Percentiles rank a stretch among this genome's conserved stretches.
These are phyloP conservation scores for Lactarius hatsudake DNA, from an alignment of 768 basidiomycete species.

Conservation along the genomic window DNA sequence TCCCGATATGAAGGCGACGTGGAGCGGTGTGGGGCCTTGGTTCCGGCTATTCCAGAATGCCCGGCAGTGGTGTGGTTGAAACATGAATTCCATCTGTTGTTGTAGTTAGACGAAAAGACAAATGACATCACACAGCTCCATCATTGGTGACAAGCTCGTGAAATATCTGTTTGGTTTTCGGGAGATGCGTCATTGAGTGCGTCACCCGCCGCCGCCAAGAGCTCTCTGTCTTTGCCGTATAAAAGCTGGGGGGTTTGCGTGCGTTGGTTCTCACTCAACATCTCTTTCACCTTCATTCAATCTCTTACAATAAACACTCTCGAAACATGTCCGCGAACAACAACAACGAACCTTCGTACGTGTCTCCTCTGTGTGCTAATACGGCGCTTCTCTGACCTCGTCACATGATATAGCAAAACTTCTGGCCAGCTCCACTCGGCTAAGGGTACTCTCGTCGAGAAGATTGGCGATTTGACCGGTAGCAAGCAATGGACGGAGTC, in stretches of 20 bases:
- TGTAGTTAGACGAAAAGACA: not conserved
- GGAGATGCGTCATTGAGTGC: constrained; percentile 18
- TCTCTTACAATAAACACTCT: not conserved
- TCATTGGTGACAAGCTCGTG: not conserved
- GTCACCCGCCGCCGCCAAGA: not conserved
- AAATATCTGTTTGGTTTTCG: not conserved
- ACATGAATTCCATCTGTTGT: not conserved
- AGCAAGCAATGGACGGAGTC: constrained; percentile 41
- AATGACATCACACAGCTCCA: constrained; percentile 19
- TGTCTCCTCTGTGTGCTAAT: not conserved
- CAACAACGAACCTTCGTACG: constrained; percentile 23
- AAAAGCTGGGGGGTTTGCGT: not conserved
- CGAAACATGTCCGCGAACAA: constrained; percentile 23
- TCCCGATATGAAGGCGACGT: constrained; percentile 47
- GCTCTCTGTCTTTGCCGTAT: not conserved
- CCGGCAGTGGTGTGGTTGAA: constrained; percentile 53
- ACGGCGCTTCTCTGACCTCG: not conserved
- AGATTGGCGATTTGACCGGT: constrained; percentile 46
- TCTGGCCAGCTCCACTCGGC: constrained; percentile 41
- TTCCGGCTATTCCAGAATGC: constrained; percentile 93
- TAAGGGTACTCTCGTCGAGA: constrained; percentile 41
- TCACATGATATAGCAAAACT: constrained; percentile 33
- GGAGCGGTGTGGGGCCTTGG: constrained; percentile 89
- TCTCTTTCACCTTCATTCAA: not conserved
- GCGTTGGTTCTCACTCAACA: not conserved